Conservation (phyloP, 208 protist genomes). For the Acanthamoeba healyi region DNA sequence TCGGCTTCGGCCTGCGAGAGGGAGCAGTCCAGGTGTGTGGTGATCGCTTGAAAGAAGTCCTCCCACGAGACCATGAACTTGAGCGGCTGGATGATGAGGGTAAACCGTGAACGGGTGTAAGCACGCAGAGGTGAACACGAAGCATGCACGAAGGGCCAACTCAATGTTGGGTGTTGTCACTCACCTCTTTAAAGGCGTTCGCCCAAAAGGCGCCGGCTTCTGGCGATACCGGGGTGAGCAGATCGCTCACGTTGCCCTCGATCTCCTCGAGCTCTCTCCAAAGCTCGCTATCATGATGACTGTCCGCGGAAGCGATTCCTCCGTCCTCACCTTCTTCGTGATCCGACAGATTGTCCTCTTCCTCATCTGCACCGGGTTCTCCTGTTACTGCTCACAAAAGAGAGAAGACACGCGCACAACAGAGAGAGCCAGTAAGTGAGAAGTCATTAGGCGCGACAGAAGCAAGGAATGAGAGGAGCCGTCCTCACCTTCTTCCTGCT, state of each 20-base stretch:
- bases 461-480: neutral
- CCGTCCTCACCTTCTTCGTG: neutral
- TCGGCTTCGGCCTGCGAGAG: neutral
- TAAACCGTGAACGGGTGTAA: neutral
- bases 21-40: neutral
- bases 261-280: constrained; percentile 38
- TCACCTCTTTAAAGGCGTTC: constrained; percentile 2
- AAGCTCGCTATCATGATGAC: constrained; percentile 2
- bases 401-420: neutral
- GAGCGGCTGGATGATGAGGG: constrained; percentile 11
- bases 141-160: neutral
- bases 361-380: neutral
- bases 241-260: neutral
- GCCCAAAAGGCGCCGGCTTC: constrained; percentile 23
- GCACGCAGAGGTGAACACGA: neutral
- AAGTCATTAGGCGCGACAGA: neutral
- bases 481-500: constrained; percentile 16
- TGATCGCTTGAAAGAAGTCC: constrained; percentile 59
- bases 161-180: neutral
- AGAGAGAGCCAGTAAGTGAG: neutral
- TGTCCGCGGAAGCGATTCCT: neutral
- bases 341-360: neutral
- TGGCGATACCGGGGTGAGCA: neutral
- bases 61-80: constrained; percentile 68
- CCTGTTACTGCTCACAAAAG: neutral